Percentiles rank a stretch among this genome's conserved stretches.
Conservation (phyloP, 345 rosid genomes). For the Isatis tinctoria region DNA sequence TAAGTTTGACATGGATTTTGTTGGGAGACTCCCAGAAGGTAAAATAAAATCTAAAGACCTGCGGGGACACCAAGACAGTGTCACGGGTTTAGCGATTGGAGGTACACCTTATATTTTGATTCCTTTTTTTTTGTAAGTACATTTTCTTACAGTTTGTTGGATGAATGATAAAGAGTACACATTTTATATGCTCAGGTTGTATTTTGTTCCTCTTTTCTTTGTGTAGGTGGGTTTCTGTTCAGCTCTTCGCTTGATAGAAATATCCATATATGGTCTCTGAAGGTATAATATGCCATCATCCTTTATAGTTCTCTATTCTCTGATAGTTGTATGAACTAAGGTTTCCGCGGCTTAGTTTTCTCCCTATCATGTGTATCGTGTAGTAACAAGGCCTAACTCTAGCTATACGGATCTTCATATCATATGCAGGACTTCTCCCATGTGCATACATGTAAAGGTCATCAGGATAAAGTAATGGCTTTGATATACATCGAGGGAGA, state of each 20-base stretch:
- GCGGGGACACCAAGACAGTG: slow-evolving; percentile 69
- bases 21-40: slow-evolving; percentile 44
- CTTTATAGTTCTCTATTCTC: neutral
- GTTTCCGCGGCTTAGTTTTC: neutral
- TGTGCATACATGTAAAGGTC: slow-evolving; percentile 75
- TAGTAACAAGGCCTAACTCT: neutral
- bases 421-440: slow-evolving; percentile 74
- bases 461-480: slow-evolving; percentile 81
- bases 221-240: slow-evolving; percentile 71
- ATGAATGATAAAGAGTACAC: neutral
- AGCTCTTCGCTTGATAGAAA: slow-evolving; percentile 85
- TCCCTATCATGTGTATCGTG: neutral
- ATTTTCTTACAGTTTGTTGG: neutral
- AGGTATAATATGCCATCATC: slow-evolving; percentile 45
- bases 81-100: slow-evolving; percentile 78
- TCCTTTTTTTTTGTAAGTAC: neutral
- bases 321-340: neutral
- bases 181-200: slow-evolving; percentile 9
- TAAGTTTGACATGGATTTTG: slow-evolving; percentile 36
- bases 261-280: slow-evolving; percentile 77
- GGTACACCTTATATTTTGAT: slow-evolving; percentile 40
- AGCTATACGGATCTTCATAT: slow-evolving; percentile 2
- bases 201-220: slow-evolving; percentile 20
- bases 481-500: slow-evolving; percentile 61
- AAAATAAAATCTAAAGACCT: slow-evolving; percentile 52